Evolutionary conservation across 1,284 basidiomycete species (phyloP).

Genomic region (Phellinidium pouzarii): DNA sequence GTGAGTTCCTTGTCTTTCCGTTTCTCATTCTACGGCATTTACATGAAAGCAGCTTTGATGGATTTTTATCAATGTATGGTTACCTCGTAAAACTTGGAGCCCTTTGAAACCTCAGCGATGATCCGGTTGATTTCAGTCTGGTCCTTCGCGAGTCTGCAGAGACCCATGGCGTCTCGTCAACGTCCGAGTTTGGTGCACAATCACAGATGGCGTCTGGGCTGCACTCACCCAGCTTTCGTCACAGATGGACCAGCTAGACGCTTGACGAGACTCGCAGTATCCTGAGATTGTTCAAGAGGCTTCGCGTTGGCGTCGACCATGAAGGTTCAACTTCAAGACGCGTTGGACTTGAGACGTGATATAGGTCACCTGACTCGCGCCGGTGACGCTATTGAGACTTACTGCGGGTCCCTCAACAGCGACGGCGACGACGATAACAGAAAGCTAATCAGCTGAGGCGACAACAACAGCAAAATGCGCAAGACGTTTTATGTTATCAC

Average conservation of each 20-base stretch:
- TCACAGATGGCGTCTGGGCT: not conserved
- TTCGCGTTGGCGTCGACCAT: slow-evolving; percentile 4
- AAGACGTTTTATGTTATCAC: slow-evolving; percentile 59
- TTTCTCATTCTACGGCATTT: slow-evolving; percentile 43
- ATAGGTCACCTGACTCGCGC: not conserved
- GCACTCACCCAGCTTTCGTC: slow-evolving; percentile 65
- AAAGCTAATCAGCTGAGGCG: not conserved
- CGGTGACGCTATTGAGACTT: not conserved
- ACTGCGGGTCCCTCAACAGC: too few species aligned
- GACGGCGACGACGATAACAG: not conserved
- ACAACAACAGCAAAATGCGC: slow-evolving; percentile 37
- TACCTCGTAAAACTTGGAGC: slow-evolving; percentile 82
- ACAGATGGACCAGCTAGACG: slow-evolving; percentile 73
- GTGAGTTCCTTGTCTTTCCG: slow-evolving; percentile 77
- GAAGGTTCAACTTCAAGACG: not conserved
- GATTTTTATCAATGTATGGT: slow-evolving; percentile 33
- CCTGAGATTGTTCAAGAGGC: slow-evolving; percentile 10
- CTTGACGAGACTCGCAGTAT: slow-evolving; percentile 49
- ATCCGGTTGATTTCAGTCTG: slow-evolving; percentile 75
- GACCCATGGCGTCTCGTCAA: not conserved
- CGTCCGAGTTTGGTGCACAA: not conserved
- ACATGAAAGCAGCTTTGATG: slow-evolving; percentile 41
- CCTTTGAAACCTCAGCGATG: slow-evolving; percentile 79
- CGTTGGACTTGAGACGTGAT: not conserved
- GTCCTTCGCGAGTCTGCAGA: slow-evolving; percentile 58